phyloP scores from a whole-genome alignment of 768 basidiomycete species.

The Mycena vitilis region DNA sequence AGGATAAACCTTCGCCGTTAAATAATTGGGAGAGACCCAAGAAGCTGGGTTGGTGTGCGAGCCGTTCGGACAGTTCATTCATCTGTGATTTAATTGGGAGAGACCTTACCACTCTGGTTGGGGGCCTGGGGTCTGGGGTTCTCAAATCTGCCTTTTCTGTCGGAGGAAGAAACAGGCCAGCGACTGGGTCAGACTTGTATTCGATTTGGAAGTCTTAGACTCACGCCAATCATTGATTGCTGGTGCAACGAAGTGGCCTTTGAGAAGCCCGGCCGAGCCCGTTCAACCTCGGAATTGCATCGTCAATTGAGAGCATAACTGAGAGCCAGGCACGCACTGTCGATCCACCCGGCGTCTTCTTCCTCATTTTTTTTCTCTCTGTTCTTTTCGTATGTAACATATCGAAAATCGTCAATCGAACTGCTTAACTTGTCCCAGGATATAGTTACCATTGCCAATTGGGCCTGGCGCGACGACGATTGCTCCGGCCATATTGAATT shows the following conservation, averaged over 20 bases:
- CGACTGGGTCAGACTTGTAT: slow-evolving; percentile 4
- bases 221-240: slow-evolving; percentile 25
- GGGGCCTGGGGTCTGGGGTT: not conserved
- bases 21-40: not conserved
- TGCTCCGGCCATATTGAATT: not conserved
- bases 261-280: not conserved
- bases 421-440: not conserved
- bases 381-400: no score
- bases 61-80: slow-evolving; percentile 1
- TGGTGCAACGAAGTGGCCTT: not conserved
- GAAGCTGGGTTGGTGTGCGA: slow-evolving; percentile 2
- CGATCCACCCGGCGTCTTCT: slow-evolving; percentile 27
- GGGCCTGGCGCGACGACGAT: not conserved
- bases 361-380: not conserved
- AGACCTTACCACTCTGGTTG: not conserved
- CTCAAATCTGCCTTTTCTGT: slow-evolving; percentile 1
- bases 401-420: not conserved
- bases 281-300: slow-evolving; percentile 25
- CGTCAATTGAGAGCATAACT: slow-evolving; percentile 23
- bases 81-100: not conserved
- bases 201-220: not conserved
- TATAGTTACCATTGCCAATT: not conserved
- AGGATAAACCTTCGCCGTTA: not conserved
- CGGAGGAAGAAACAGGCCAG: slow-evolving; percentile 12
- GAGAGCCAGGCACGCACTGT: slow-evolving; percentile 27